Percentiles rank a stretch among this genome's conserved stretches.
Evolutionary conservation across 257 asterid genomes (phyloP).

Genomic region (Solanum sejunctum): DNA sequence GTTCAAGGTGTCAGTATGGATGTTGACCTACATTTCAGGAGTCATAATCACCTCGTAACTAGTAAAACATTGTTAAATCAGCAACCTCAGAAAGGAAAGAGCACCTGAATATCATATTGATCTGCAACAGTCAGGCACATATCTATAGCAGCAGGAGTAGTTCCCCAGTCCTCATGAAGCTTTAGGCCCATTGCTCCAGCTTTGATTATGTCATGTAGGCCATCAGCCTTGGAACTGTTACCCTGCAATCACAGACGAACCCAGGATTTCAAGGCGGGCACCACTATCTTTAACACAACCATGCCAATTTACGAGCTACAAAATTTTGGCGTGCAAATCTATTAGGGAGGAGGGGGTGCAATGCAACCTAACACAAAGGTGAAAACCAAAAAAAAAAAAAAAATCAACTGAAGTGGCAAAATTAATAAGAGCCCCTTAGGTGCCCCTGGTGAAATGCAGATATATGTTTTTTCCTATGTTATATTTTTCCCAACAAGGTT

Average conservation of each 20-base stretch:
- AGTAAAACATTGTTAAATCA: constrained; percentile 6
- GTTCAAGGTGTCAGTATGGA: constrained; percentile 90
- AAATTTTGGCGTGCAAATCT: not conserved
- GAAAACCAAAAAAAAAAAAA: not conserved
- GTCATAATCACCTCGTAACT: constrained; percentile 8
- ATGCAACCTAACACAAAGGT: not conserved
- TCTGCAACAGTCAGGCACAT: constrained; percentile 68
- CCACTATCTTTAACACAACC: not conserved
- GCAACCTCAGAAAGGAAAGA: constrained; percentile 6
- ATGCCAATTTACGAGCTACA: not conserved
- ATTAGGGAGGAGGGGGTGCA: not conserved
- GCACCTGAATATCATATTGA: constrained; percentile 71
- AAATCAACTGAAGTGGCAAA: not conserved
- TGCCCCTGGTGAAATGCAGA: not conserved
- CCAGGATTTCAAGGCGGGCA: not conserved
- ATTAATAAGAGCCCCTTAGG: not conserved
- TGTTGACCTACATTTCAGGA: constrained; percentile 46
- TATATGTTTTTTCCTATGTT: not conserved
- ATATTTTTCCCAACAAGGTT: not conserved
- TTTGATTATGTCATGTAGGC: constrained; percentile 67
- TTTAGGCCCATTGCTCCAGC: constrained; percentile 99
- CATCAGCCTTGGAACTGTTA: constrained; percentile 61
- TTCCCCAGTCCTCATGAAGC: constrained; percentile 99
- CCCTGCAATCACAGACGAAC: constrained; percentile 33
- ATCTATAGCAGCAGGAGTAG: constrained; percentile 94